Evolutionary conservation across 768 basidiomycete genomes (phyloP), one percentile per base, ranked within the genome.

Genomic region (Candolleomyces aberdarensis): DNA sequence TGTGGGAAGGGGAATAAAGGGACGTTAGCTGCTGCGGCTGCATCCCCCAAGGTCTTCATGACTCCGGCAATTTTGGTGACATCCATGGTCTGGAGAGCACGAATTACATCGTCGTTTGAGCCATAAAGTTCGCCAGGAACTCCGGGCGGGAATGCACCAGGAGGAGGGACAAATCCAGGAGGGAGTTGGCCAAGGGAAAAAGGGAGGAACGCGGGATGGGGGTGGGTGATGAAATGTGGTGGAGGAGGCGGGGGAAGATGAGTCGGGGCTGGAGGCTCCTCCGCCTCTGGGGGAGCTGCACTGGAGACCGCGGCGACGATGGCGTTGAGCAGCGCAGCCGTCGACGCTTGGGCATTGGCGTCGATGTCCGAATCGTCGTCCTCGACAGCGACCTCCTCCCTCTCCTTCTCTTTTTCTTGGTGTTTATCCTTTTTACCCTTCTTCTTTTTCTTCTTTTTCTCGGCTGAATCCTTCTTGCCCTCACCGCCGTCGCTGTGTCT

Each of bases 101-200:
- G 88, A 48, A 92, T 74, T 49, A 92, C 82, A 62, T 91, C 88
- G 52, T 92, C 91, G 66, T 84, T 89, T 26, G 87, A 87, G 13
- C 79, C 78, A 58, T 78, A 77, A 17, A 80, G 67, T 57, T 82
- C 78, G 46, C 40, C 22, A 76, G 71, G 56, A 73, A 72, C 11
- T 74, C 57, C 56, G 69, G 63, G 46, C 62, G 39, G 65, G 66
- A 51, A 36, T 14, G 20, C 31, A 14, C 63, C 62, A 39, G 71
- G 67, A 41, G 77, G 71, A 59, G 75, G 69, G 17, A 36, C 39
- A n/a, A 55, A 41, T 22, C 64, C 29, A 68, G 66, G 47, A 63
- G 59, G 20, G 61, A 56, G 52, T 64, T 55, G 47, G 31, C 65
- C 59, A 20, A 66, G 69, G 0, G 64, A 46, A 22, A 68, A 61